These are phyloP conservation scores for Botryotinia globosa DNA, from an alignment of 2,329 filamentous ascomycete genomes.

Conservation along the genomic window DNA sequence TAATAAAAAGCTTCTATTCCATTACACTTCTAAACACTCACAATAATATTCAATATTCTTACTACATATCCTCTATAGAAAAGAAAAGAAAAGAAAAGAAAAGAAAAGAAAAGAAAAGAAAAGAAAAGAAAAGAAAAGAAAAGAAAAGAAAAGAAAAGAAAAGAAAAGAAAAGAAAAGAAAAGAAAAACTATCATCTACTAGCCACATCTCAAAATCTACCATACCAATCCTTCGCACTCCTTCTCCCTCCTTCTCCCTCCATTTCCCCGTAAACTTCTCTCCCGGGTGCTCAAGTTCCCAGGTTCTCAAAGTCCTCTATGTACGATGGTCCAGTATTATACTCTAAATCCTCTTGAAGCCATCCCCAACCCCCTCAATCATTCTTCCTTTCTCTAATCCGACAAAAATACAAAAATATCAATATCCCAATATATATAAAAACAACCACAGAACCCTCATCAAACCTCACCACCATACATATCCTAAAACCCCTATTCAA, in stretches of 20 bases:
- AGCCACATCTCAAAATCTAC: conserved; percentile 38
- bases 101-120: neutral
- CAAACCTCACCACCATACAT: no score
- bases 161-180: neutral
- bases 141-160: neutral
- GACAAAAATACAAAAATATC: neutral
- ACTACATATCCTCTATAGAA: neutral
- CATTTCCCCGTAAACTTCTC: conserved; percentile 42
- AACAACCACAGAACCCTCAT: neutral
- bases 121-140: neutral
- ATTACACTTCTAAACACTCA: neutral
- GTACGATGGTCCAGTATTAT: neutral
- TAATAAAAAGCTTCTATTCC: no score
- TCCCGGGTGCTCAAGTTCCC: neutral
- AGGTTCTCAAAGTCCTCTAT: neutral
- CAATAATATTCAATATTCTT: no score
- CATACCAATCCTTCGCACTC: conserved; percentile 45
- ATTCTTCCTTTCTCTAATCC: neutral
- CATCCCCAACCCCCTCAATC: neutral
- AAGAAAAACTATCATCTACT: conserved; percentile 9
- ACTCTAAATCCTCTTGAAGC: neutral
- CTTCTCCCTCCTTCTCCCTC: conserved; percentile 41
- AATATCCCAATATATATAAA: neutral
- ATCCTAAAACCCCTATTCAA: no score
- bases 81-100: conserved; percentile 1